Percentiles rank a stretch among this genome's conserved stretches.
Evolutionary conservation across 331 rosid genomes (phyloP).

Genomic region (Spiraea crenata): DNA sequence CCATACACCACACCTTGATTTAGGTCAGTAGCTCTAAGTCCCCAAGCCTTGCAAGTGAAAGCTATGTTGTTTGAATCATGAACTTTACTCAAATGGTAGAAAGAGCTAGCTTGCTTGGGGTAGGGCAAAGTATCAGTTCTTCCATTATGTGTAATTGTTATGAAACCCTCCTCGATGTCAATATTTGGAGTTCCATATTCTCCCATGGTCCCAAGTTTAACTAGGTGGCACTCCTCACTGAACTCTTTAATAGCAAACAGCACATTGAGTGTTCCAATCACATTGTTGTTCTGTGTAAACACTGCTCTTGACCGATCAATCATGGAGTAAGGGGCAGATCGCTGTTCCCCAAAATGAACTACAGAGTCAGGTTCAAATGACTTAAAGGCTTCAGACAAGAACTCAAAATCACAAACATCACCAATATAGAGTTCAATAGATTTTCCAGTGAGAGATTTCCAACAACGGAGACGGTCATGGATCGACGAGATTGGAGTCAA

Average conservation of each 20-base stretch:
- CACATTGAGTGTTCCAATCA: slow-evolving; percentile 87
- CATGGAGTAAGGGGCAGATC: slow-evolving; percentile 97
- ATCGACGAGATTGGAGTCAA: slow-evolving; percentile 86
- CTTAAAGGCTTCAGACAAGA: slow-evolving; percentile 78
- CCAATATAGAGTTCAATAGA: slow-evolving; percentile 76
- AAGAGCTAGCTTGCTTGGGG: slow-evolving; percentile 98
- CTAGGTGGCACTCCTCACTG: slow-evolving; percentile 81
- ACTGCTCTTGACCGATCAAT: slow-evolving; percentile 94
- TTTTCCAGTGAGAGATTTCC: slow-evolving; percentile 89
- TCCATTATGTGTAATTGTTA: slow-evolving; percentile 92
- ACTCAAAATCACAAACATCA: slow-evolving; percentile 92
- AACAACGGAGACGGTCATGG: slow-evolving; percentile 67
- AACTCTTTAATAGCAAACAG: slow-evolving; percentile 93
- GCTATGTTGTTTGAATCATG: slow-evolving; percentile 96
- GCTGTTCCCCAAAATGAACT: slow-evolving; percentile 93
- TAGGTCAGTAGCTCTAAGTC: slow-evolving; percentile 90
- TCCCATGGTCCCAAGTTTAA: slow-evolving; percentile 99
- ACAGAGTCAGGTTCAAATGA: slow-evolving; percentile 89
- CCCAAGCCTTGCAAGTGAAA: slow-evolving; percentile 99
- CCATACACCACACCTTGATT: slow-evolving; percentile 99
- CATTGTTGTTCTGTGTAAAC: slow-evolving; percentile 85
- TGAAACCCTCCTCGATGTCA: slow-evolving; percentile 96
- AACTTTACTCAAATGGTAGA: slow-evolving; percentile 94
- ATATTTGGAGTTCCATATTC: slow-evolving; percentile 98
- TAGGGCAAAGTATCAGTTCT: slow-evolving; percentile 91